These are phyloP conservation scores for Fusarium dlaminii DNA, from an alignment of 2,329 filamentous ascomycete species.

Conservation along the genomic window DNA sequence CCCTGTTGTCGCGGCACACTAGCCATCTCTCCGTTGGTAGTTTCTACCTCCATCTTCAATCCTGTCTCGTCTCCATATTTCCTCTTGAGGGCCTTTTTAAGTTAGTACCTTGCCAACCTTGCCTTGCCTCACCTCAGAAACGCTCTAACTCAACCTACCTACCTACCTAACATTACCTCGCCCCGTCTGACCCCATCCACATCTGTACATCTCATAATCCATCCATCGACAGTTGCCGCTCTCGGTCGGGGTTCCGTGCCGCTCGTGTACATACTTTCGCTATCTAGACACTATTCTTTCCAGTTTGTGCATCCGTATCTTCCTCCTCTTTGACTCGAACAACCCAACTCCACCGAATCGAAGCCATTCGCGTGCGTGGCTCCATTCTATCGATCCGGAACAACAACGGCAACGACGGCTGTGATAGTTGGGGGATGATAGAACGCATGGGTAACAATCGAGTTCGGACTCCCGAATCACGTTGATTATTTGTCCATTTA, in stretches of 20 bases:
- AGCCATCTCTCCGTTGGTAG: slow-evolving; percentile 20
- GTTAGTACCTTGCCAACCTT: slow-evolving; percentile 31
- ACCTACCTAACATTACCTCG: slow-evolving; percentile 33
- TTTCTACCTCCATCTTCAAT: slow-evolving; percentile 22
- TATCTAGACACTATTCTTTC: slow-evolving; percentile 23
- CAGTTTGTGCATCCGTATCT: slow-evolving; percentile 15
- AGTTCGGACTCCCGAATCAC: slow-evolving; percentile 10
- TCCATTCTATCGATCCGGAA: slow-evolving; percentile 1
- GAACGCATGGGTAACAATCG: slow-evolving; percentile 3
- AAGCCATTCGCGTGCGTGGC: slow-evolving; percentile 18
- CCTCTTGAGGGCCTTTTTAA: slow-evolving; percentile 30
- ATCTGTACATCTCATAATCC: slow-evolving; percentile 35
- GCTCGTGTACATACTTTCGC: slow-evolving; percentile 32
- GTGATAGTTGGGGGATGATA: slow-evolving; percentile 9
- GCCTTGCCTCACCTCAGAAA: slow-evolving; percentile 34
- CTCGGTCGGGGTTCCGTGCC: slow-evolving; percentile 38
- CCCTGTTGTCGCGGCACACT: slow-evolving; percentile 11
- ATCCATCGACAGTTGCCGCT: slow-evolving; percentile 34
- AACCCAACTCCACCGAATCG: background rate
- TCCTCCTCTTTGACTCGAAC: background rate
- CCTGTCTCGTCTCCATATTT: slow-evolving; percentile 24
- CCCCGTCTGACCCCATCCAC: slow-evolving; percentile 38
- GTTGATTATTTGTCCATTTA: slow-evolving; percentile 11
- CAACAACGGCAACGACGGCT: slow-evolving; percentile 4
- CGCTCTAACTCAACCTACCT: slow-evolving; percentile 39